Percentiles rank a stretch among this genome's conserved stretches.
Evolutionary conservation across 1,139 yeast genomes (phyloP).

Genomic region (Geotrichum australiense): DNA sequence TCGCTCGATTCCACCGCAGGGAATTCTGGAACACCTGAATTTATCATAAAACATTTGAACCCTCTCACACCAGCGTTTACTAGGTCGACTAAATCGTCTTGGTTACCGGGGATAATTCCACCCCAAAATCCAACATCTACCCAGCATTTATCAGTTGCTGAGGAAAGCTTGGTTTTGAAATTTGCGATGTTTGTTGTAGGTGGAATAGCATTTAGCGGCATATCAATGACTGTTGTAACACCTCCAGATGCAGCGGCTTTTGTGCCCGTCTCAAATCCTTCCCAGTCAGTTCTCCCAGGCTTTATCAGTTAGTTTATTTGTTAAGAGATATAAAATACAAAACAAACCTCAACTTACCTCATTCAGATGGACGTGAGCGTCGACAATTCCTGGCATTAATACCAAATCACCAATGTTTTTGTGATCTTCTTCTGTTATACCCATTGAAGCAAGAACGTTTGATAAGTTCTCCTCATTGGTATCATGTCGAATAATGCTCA

Average conservation of each 20-base stretch:
- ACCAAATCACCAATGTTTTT: constrained; percentile 44
- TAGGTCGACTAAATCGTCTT: constrained; percentile 58
- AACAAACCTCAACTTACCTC: constrained; percentile 36
- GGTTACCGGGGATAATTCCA: constrained; percentile 74
- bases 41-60: constrained; percentile 83
- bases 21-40: constrained; percentile 89
- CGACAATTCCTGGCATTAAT: constrained; percentile 85
- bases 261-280: constrained; percentile 89
- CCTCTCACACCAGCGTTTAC: constrained; percentile 84
- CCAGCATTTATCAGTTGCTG: constrained; percentile 80
- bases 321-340: background rate
- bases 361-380: constrained; percentile 85
- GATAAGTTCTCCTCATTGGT: background rate
- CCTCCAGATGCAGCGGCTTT: constrained; percentile 92
- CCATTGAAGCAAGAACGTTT: background rate
- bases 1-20: constrained; percentile 66
- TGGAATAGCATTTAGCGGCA: constrained; percentile 94
- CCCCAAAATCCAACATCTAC: constrained; percentile 97
- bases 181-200: constrained; percentile 83
- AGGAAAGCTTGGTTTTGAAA: constrained; percentile 62
- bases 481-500: constrained; percentile 41
- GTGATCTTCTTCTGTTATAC: constrained; percentile 1
- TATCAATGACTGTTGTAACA: constrained; percentile 91
- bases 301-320: no score
- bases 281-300: constrained; percentile 95